Conservation (phyloP, 2,329 filamentous ascomycete genomes). For the Ophiocordyceps camponoti-saundersi region DNA sequence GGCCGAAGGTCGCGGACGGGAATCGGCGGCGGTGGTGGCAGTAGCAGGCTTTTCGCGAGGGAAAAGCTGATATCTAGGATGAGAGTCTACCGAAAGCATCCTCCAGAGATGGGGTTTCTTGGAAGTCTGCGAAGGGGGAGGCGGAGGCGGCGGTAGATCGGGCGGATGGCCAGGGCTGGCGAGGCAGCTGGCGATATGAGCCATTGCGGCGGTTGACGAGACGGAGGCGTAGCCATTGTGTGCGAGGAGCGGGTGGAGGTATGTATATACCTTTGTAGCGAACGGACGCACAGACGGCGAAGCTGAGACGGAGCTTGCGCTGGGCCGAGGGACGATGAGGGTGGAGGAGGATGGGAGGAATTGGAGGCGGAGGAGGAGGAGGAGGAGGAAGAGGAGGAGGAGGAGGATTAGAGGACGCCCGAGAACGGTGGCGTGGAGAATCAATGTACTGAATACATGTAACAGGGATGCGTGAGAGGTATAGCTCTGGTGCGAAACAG, state of each 20-base stretch:
- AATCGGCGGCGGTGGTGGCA: slow-evolving; percentile 8
- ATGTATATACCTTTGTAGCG: neutral
- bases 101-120: slow-evolving; percentile 39
- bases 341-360: neutral
- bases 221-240: neutral
- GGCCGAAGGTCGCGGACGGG: neutral
- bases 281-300: slow-evolving; percentile 3
- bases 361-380: neutral
- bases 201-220: slow-evolving; percentile 24
- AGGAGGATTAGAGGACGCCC: neutral
- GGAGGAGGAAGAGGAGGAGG: neutral
- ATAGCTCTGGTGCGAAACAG: too few relatives aligned
- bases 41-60: slow-evolving; percentile 26
- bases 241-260: neutral
- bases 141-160: slow-evolving; percentile 30
- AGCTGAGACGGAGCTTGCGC: slow-evolving; percentile 6
- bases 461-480: too few relatives aligned
- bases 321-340: neutral
- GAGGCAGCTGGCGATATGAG: slow-evolving; percentile 45
- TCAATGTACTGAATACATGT: neutral
- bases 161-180: slow-evolving; percentile 28
- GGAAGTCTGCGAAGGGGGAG: slow-evolving; percentile 20
- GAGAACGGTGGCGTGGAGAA: neutral
- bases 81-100: slow-evolving; percentile 35
- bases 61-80: slow-evolving; percentile 44